These are phyloP conservation scores for Mrakiaceae sp. DNA, from an alignment of 1,284 basidiomycete genomes.

Conservation along the genomic window DNA sequence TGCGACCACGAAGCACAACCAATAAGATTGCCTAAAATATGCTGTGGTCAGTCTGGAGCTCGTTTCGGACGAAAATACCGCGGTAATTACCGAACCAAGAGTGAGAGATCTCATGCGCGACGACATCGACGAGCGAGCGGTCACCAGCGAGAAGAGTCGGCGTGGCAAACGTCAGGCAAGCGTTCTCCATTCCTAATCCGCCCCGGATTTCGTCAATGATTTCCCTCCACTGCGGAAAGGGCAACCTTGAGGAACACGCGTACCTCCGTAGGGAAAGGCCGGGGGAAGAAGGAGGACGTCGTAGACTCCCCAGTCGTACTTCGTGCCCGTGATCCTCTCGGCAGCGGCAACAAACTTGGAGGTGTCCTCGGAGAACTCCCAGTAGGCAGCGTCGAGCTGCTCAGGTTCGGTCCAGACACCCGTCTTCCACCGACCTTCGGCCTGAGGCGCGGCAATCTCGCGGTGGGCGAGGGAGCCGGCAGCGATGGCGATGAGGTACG, in stretches of 20 bases:
- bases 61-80: neutral
- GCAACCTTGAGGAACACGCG: no score
- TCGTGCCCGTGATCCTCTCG: slow-evolving; percentile 52
- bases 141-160: slow-evolving; percentile 76
- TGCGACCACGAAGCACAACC: slow-evolving; percentile 40
- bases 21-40: neutral
- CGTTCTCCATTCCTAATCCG: slow-evolving; percentile 26
- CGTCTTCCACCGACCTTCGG: slow-evolving; percentile 60
- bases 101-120: slow-evolving; percentile 34
- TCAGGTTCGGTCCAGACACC: slow-evolving; percentile 87
- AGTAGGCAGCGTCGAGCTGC: slow-evolving; percentile 63
- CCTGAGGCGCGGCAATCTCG: slow-evolving; percentile 42
- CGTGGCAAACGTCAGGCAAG: slow-evolving; percentile 75
- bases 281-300: slow-evolving; percentile 87
- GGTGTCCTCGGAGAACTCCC: slow-evolving; percentile 81
- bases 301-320: slow-evolving; percentile 77
- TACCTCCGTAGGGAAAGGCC: slow-evolving; percentile 81
- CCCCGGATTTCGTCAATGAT: slow-evolving; percentile 26
- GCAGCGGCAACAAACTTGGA: slow-evolving; percentile 48
- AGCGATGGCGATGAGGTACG: slow-evolving; percentile 79
- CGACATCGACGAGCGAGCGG: slow-evolving; percentile 54
- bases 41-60: no score
- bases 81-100: slow-evolving; percentile 81
- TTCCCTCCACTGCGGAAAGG: slow-evolving; percentile 37
- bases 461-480: slow-evolving; percentile 69